Evolutionary conservation across 164 flowering plant species (phyloP).

Genomic region (Magnolia sinica): DNA sequence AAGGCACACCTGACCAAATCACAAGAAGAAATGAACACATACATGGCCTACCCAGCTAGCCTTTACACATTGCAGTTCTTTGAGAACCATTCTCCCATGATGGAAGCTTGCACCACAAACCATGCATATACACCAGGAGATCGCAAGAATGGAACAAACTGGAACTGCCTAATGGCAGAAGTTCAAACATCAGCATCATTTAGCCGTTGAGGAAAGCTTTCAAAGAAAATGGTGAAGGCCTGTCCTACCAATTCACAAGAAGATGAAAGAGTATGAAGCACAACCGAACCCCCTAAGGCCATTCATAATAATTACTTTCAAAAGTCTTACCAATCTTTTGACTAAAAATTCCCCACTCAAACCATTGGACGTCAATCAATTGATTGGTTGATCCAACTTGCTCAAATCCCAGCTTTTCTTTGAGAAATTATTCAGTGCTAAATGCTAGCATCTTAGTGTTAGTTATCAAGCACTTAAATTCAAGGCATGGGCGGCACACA

Average conservation of each 20-base stretch:
- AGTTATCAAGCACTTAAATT: too few relatives aligned
- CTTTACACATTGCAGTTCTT: too few relatives aligned
- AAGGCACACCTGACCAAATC: too few relatives aligned
- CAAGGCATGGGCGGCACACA: too few relatives aligned
- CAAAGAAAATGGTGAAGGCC: slow-evolving; percentile 55
- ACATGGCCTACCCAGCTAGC: too few relatives aligned
- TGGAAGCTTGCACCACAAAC: slow-evolving; percentile 11
- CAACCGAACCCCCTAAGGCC: neutral
- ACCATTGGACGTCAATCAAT: neutral
- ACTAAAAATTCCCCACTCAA: neutral
- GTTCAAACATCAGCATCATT: slow-evolving; percentile 3
- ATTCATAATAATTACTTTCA: neutral
- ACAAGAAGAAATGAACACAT: too few relatives aligned
- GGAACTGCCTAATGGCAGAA: slow-evolving; percentile 1
- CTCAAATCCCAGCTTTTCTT: neutral
- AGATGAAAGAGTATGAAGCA: slow-evolving; percentile 4
- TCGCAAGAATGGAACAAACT: slow-evolving; percentile 8
- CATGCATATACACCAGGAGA: slow-evolving; percentile 10
- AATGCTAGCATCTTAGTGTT: too few relatives aligned
- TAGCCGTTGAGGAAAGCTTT: slow-evolving; percentile 69
- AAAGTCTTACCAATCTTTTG: neutral
- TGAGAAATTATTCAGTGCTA: too few relatives aligned
- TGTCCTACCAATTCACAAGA: slow-evolving; percentile 46
- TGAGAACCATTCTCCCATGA: slow-evolving; percentile 6
- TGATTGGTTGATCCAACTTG: neutral